Evolutionary conservation across 2,329 filamentous ascomycete genomes (phyloP), one percentile per base, ranked within the genome.

Genomic region (Achaetomium macrosporum): DNA sequence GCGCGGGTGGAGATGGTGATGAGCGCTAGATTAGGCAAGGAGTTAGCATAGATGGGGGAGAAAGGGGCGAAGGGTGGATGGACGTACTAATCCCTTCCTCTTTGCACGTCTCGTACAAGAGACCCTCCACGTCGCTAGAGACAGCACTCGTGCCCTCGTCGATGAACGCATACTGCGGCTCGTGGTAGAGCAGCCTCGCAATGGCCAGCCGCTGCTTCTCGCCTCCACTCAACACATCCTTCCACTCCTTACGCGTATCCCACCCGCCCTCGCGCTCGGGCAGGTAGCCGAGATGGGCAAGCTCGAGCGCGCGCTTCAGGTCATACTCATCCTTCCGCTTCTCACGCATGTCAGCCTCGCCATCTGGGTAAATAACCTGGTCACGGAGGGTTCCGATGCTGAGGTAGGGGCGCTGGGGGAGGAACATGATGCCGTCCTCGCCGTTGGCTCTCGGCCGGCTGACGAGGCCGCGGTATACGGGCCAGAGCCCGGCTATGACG

Each of bases 211-310:
- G 79, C 73, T 99, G 93, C 74, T 99, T 99, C 76, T 99, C 93
- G 12, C 93, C 93, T 37, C 93, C 93, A 59, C 87, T 92, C n/a
- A 99, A 77, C 5, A 99, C 90, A 62, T 97, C 92, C 72, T 97
- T 96, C 93, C 93, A 99, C 66, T 96, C 91, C 71, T 99, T 97
- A 52, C 90, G 82, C 5, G 90, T 93, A 66, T 99, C 90, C 90
- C 90, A 97, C 13, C 93, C 93, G 37, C 93, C 93, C 74, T 99
- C 93, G 15, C 93, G 84, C 45, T 91, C 84, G 1, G 90, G 88
- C 1, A 99, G 78, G 68, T 99, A 97, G 4, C 90, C 92, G 0
- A 99, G 77, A 52, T 83, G 83, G 0, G 91, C 91, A 47, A 88
- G 87, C 52, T 96, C 88, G 3, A 99, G 78, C 2, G 95, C 82